Evolutionary conservation across 805 yeast species (phyloP).

Genomic region (Yamadazyma phyllophila): DNA sequence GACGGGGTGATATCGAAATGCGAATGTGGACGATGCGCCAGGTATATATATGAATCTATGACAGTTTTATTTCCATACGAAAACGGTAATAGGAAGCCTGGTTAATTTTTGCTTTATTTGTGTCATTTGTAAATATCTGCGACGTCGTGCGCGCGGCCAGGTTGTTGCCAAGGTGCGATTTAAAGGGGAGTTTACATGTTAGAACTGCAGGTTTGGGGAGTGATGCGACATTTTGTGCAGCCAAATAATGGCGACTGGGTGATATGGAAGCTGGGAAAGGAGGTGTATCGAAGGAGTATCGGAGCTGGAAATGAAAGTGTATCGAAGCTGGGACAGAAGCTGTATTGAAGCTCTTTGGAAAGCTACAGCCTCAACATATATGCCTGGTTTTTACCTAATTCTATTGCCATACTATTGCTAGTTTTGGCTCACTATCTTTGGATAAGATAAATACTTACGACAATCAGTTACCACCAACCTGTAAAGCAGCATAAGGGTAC

Average conservation of each 20-base stretch:
- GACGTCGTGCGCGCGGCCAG: neutral
- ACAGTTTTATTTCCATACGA: conserved; percentile 7
- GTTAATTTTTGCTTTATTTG: conserved; percentile 9
- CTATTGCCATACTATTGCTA: too few relatives aligned
- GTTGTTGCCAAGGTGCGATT: neutral
- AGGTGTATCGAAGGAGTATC: neutral
- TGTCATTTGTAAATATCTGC: conserved; percentile 10
- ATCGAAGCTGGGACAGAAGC: neutral
- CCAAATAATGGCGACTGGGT: neutral
- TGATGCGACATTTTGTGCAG: neutral
- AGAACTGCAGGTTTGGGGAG: neutral
- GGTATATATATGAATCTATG: neutral
- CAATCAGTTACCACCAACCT: neutral
- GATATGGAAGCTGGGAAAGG: neutral
- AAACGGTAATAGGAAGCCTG: conserved; percentile 2
- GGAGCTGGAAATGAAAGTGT: neutral
- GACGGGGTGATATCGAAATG: neutral
- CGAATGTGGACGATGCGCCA: neutral
- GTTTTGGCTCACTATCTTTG: too few relatives aligned
- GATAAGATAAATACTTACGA: too few relatives aligned
- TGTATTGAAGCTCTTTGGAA: too few relatives aligned
- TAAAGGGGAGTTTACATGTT: neutral
- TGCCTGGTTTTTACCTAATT: too few relatives aligned
- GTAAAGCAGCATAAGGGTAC: neutral
- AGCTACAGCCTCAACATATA: too few relatives aligned